Conservation (phyloP, 768 basidiomycete genomes). For the Mycena polygramma region DNA sequence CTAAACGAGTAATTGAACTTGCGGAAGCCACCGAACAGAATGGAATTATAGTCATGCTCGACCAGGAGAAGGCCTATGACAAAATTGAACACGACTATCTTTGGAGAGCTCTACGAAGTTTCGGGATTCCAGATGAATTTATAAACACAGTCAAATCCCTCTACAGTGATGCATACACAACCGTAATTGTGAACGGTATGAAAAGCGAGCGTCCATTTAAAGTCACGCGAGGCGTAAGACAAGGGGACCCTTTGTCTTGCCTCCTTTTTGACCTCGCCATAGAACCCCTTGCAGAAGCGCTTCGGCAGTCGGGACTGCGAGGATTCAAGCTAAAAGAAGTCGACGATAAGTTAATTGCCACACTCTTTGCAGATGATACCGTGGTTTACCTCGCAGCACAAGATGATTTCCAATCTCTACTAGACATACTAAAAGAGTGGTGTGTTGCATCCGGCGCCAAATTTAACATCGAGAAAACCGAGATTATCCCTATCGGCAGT, state of each 20-base stretch:
- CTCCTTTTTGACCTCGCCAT: constrained; percentile 34
- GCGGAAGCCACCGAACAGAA: constrained; percentile 34
- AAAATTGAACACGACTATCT: constrained; percentile 38
- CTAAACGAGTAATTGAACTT: constrained; percentile 32
- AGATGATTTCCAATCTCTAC: constrained; percentile 17
- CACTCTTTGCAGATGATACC: constrained; percentile 23
- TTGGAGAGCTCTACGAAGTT: constrained; percentile 1
- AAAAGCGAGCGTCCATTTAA: constrained; percentile 29
- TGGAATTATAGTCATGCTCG: constrained; percentile 5
- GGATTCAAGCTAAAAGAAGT: constrained; percentile 18
- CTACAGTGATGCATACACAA: constrained; percentile 39
- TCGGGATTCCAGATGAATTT: constrained; percentile 28
- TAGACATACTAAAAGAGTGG: constrained; percentile 23
- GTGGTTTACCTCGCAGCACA: constrained; percentile 4
- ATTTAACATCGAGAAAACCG: constrained; percentile 13
- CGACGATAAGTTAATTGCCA: constrained; percentile 5
- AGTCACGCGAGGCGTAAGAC: constrained; percentile 44
- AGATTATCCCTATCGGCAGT: constrained; percentile 10
- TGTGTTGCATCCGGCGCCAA: constrained; percentile 25
- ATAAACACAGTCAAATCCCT: constrained; percentile 38
- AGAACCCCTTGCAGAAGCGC: constrained; percentile 44
- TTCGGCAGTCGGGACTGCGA: constrained; percentile 26
- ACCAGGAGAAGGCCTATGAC: no score
- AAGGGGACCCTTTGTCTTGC: constrained; percentile 50
- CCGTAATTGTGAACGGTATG: constrained; percentile 43